Percentiles rank a stretch among this genome's conserved stretches.
Conservation (phyloP, 768 basidiomycete species). For the Mycena alexandri region DNA sequence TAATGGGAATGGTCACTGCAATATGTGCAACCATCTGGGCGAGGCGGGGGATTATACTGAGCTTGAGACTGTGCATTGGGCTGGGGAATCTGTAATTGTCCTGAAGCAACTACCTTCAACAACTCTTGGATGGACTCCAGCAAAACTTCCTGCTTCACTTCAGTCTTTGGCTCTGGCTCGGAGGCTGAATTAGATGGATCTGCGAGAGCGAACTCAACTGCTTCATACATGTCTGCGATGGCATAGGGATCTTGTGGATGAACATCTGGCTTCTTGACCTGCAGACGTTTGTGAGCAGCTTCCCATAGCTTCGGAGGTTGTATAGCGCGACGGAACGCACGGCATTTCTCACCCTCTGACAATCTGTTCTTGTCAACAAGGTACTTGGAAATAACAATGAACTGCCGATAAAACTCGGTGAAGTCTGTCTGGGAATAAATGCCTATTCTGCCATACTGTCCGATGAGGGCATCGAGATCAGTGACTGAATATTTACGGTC, state of each 20-base stretch:
- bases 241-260: slow-evolving; percentile 43
- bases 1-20: too few relatives aligned
- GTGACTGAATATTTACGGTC: slow-evolving; percentile 35
- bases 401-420: slow-evolving; percentile 40
- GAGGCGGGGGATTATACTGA: not conserved
- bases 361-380: slow-evolving; percentile 35
- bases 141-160: not conserved
- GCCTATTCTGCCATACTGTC: slow-evolving; percentile 30
- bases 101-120: too few relatives aligned
- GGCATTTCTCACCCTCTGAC: slow-evolving; percentile 35
- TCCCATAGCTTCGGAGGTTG: slow-evolving; percentile 9
- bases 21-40: too few relatives aligned
- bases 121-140: not conserved
- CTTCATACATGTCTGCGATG: slow-evolving; percentile 34
- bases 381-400: slow-evolving; percentile 36
- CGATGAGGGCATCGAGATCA: slow-evolving; percentile 42
- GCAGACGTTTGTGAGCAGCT: slow-evolving; percentile 30
- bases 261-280: slow-evolving; percentile 38
- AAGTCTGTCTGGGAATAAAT: slow-evolving; percentile 34
- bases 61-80: not conserved
- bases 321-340: slow-evolving; percentile 36
- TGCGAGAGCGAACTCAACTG: slow-evolving; percentile 34
- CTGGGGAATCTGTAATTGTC: not conserved
- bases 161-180: not conserved
- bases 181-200: not conserved